A percentile compares a stretch with the other conserved stretches of the same genome.
These are phyloP conservation scores for Fusarium keratoplasticum DNA, from an alignment of 2,329 filamentous ascomycete species.

Conservation along the genomic window DNA sequence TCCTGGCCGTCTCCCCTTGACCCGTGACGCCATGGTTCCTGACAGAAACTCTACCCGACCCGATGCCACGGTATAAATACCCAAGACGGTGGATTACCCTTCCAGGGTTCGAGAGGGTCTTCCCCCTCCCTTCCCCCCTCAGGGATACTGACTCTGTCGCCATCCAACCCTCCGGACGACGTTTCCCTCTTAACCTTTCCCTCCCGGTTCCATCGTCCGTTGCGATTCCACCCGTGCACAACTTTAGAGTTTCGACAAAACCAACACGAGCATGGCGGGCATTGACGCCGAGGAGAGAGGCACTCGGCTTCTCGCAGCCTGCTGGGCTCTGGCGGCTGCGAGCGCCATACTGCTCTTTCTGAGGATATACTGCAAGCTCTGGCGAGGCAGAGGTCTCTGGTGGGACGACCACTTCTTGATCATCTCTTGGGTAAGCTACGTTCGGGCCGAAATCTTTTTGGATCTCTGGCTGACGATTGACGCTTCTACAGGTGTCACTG, in stretches of 20 bases:
- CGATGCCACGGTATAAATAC: constrained; percentile 21
- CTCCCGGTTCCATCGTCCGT: not conserved
- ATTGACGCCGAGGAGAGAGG: constrained; percentile 38
- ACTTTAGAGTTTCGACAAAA: not conserved
- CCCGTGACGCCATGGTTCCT: not conserved
- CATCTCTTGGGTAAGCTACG: constrained; percentile 48
- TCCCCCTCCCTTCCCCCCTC: not conserved
- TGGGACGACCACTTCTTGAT: constrained; percentile 53
- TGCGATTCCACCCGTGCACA: not conserved
- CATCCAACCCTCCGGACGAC: not conserved
- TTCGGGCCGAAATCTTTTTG: constrained; percentile 3
- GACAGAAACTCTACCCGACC: not conserved
- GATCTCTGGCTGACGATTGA: not conserved
- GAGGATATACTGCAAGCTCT: constrained; percentile 52
- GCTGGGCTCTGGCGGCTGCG: constrained; percentile 44
- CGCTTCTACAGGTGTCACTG: constrained; percentile 39
- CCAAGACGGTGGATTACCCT: constrained; percentile 11
- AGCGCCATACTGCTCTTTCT: constrained; percentile 45
- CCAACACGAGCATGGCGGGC: not conserved
- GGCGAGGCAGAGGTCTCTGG: constrained; percentile 50
- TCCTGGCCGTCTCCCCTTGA: constrained; percentile 5
- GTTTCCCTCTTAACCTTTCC: not conserved
- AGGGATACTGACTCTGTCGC: constrained; percentile 23
- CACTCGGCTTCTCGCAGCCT: constrained; percentile 44
- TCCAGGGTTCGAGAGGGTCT: constrained; percentile 4